These are phyloP conservation scores for Solanum hybrid DNA, from an alignment of 305 asterid genomes.

Conservation along the genomic window DNA sequence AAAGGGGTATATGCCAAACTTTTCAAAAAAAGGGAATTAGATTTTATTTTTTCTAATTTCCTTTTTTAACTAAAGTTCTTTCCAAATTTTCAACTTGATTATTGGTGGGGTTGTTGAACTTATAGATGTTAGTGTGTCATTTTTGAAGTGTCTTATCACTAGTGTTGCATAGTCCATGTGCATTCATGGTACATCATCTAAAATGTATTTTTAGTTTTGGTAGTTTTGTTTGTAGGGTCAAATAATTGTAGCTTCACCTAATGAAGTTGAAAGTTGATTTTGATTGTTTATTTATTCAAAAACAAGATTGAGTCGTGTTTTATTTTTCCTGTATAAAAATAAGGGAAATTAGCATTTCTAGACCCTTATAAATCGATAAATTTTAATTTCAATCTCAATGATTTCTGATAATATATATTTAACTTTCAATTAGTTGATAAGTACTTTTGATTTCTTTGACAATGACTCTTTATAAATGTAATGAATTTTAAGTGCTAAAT, in stretches of 20 bases:
- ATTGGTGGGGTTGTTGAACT: slow-evolving; percentile 4
- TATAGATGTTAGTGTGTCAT: not conserved
- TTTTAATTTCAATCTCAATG: not conserved
- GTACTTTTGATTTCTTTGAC: not conserved
- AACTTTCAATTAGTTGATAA: not conserved
- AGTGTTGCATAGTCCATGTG: not conserved
- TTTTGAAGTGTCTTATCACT: not conserved
- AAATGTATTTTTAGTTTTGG: not conserved
- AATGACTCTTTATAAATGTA: not conserved
- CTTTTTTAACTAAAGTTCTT: not conserved
- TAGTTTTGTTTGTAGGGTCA: not conserved
- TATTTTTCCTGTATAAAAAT: not conserved
- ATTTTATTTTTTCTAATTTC: not conserved
- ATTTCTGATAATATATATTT: not conserved
- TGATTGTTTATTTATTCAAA: not conserved
- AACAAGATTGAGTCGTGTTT: not conserved
- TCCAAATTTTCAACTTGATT: not conserved
- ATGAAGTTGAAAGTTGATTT: not conserved
- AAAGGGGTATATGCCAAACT: not conserved
- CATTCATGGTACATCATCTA: not conserved
- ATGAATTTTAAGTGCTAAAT: not conserved
- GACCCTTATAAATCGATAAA: not conserved
- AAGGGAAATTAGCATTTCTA: not conserved
- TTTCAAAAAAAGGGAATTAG: not conserved
- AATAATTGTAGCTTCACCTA: not conserved